Conservation (phyloP, 140 eudicot genomes). For the Oenanthe javanica region DNA sequence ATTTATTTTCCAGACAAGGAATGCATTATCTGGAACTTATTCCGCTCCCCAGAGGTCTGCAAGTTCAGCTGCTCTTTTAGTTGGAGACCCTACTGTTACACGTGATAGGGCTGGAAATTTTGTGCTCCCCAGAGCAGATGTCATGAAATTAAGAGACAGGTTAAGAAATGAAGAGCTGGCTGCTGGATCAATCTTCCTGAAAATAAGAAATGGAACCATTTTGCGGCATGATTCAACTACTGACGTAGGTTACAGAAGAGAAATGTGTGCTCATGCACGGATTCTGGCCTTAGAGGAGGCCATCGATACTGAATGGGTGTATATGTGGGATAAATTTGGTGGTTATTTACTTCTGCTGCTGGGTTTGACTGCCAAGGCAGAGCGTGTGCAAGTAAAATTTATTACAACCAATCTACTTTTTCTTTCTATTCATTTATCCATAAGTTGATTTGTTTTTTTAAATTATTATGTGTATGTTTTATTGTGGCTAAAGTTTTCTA, state of each 20-base stretch:
- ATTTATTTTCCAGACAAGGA: constrained; percentile 62
- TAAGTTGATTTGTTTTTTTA: background rate
- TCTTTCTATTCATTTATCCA: background rate
- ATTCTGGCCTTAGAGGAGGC: constrained; percentile 98
- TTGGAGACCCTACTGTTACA: constrained; percentile 81
- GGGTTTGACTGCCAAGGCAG: constrained; percentile 96
- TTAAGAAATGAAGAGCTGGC: constrained; percentile 86
- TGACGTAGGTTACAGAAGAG: constrained; percentile 78
- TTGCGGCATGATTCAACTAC: constrained; percentile 50
- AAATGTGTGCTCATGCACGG: constrained; percentile 98
- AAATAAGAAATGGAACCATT: constrained; percentile 47
- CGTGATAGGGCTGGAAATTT: constrained; percentile 95
- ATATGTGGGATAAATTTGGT: constrained; percentile 99
- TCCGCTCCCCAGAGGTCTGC: constrained; percentile 99
- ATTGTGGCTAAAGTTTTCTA: background rate
- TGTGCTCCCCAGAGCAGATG: constrained; percentile 98
- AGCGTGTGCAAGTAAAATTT: constrained; percentile 85
- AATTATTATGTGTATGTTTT: background rate
- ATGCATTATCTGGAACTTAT: constrained; percentile 93
- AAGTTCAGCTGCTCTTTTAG: constrained; percentile 98
- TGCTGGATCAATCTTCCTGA: constrained; percentile 68
- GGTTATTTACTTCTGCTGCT: constrained; percentile 96
- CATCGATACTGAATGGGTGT: constrained; percentile 98
- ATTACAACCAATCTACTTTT: background rate
- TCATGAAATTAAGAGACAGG: constrained; percentile 89